Base-by-base conservation (phyloP, 108 stramenopile genomes). In the Discostella pseudostelligera region DNA sequence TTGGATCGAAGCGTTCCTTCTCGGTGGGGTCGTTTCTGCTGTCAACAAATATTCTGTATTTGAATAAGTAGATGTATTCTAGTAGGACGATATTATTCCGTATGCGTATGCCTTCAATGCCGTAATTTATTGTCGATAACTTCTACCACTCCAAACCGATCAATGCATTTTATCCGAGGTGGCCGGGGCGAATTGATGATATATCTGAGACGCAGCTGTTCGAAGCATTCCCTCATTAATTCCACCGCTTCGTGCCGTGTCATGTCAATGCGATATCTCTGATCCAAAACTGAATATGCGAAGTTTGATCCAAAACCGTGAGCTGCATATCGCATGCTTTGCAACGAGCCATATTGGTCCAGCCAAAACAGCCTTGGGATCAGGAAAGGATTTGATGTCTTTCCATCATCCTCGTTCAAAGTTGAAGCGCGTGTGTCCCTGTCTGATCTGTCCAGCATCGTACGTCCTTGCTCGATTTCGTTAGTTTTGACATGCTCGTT, bases 101-200 rank as follows among this genome's bases (percentile, higher is more conserved):
- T n/a, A n/a, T n/a, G n/a, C n/a, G n/a, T n/a, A n/a, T n/a, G n/a
- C n/a, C n/a, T n/a, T n/a, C n/a, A n/a, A n/a, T n/a, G n/a, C n/a
- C n/a, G n/a, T n/a, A n/a, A n/a, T n/a, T n/a, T n/a, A n/a, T n/a
- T n/a, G n/a, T 43, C 24, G 5, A 26, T 16, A 48, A 68, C 47
- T 24, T 72, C 63, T 40, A 43, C 39, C 39, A 72, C 71, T 20
- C 71, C 71, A 72, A 29, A 36, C 7, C 21, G 61, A 70, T 87
- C 83, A 10, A 91, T 68, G 65, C 90, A 91, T 65, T 91, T 91
- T 76, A 91, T 88, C 39, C 84, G 72, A 9, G 90, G 90, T 16
- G 80, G 71, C 32, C 78, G 60, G 9, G 90, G 87, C 17, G 83
- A 81, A 74, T 91, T 88, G 57, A 91, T 79, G 1, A 88, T 40